These are phyloP conservation scores for Westerdykella ornata DNA, from an alignment of 2,329 filamentous ascomycete species.

Conservation along the genomic window DNA sequence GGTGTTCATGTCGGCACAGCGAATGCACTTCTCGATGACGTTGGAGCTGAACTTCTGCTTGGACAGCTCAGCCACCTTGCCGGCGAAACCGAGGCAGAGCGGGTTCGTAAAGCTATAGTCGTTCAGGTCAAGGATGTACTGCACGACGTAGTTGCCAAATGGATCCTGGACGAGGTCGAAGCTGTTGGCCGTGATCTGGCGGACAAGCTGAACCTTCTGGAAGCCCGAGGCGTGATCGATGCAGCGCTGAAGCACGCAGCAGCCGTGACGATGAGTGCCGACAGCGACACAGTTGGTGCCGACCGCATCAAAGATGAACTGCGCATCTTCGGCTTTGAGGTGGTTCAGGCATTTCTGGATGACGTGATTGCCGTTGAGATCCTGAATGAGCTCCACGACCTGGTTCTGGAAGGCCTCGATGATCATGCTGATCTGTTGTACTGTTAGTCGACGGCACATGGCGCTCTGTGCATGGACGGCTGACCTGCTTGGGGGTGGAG, in stretches of 20 bases:
- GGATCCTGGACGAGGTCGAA: slow-evolving; percentile 88
- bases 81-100: slow-evolving; percentile 72
- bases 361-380: slow-evolving; percentile 96
- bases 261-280: slow-evolving; percentile 94
- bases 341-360: slow-evolving; percentile 99
- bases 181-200: slow-evolving; percentile 82
- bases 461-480: slow-evolving; percentile 7
- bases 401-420: slow-evolving; percentile 74
- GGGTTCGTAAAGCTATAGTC: slow-evolving; percentile 84
- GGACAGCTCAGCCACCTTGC: slow-evolving; percentile 64
- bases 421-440: slow-evolving; percentile 62
- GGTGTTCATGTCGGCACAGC: slow-evolving; percentile 67
- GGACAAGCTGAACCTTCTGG: slow-evolving; percentile 82
- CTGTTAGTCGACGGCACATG: slow-evolving; percentile 7
- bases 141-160: slow-evolving; percentile 97
- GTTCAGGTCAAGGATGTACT: slow-evolving; percentile 93
- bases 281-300: slow-evolving; percentile 80
- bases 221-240: slow-evolving; percentile 91
- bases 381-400: slow-evolving; percentile 92
- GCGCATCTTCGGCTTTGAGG: slow-evolving; percentile 71
- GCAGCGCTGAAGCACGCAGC: slow-evolving; percentile 95
- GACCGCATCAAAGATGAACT: slow-evolving; percentile 96
- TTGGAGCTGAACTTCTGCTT: slow-evolving; percentile 99
- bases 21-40: slow-evolving; percentile 87
- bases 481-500: slow-evolving; percentile 66